Percentiles rank a stretch among this genome's conserved stretches.
Evolutionary conservation across 768 basidiomycete species (phyloP).

Genomic region (Leccinum truebloodii): DNA sequence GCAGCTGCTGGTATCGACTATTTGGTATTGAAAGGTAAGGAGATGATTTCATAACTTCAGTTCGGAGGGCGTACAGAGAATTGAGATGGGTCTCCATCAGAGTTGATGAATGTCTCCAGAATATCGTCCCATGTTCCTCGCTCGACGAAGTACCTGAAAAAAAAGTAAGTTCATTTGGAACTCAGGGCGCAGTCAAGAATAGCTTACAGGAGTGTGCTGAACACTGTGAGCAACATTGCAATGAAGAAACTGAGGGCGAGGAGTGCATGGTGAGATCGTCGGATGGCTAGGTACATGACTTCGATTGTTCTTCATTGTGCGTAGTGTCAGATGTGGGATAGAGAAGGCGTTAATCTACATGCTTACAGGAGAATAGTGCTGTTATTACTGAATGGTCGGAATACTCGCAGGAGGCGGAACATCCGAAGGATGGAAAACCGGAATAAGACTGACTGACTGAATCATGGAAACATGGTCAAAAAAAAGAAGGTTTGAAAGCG

Average conservation of each 20-base stretch:
- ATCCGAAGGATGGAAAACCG: slow-evolving; percentile 90
- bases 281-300: slow-evolving; percentile 89
- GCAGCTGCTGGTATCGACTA: slow-evolving; percentile 74
- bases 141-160: slow-evolving; percentile 79
- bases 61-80: slow-evolving; percentile 54
- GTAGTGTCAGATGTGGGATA: not conserved
- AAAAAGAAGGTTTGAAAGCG: slow-evolving; percentile 25
- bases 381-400: slow-evolving; percentile 85
- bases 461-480: not conserved
- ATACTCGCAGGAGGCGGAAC: slow-evolving; percentile 86
- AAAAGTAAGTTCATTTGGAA: not conserved
- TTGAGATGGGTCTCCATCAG: slow-evolving; percentile 80
- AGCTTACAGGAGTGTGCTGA: slow-evolving; percentile 79
- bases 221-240: slow-evolving; percentile 81
- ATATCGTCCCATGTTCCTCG: slow-evolving; percentile 86
- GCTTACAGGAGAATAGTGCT: slow-evolving; percentile 80
- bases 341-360: not conserved
- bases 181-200: not conserved
- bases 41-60: not conserved
- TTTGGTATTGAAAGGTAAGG: not conserved
- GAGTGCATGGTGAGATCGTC: slow-evolving; percentile 83
- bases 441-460: slow-evolving; percentile 72
- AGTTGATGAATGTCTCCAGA: slow-evolving; percentile 78
- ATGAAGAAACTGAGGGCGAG: slow-evolving; percentile 90
- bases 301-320: slow-evolving; percentile 67